These are phyloP conservation scores for Musa balbisiana DNA, from an alignment of 202 grass and related monocot genomes.

Conservation along the genomic window DNA sequence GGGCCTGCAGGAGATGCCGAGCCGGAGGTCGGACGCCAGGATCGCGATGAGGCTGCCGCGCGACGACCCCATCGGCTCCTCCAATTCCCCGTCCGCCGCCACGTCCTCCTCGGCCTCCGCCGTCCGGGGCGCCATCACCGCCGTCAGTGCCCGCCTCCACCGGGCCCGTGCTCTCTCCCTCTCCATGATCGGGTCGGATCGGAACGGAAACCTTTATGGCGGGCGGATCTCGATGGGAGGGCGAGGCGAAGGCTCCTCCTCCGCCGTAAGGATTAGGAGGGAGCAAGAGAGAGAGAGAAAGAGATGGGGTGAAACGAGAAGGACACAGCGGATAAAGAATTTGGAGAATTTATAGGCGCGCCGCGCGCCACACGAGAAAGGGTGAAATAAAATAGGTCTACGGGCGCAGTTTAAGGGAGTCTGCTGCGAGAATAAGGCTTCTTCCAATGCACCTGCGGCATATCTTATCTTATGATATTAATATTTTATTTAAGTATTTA, in stretches of 20 bases:
- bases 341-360: background rate
- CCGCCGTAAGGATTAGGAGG: background rate
- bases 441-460: no score
- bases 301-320: background rate
- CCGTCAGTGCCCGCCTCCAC: background rate
- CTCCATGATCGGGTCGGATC: background rate
- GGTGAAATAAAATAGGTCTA: no score
- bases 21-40: slow-evolving; percentile 46
- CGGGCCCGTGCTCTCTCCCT: background rate
- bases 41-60: slow-evolving; percentile 44
- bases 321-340: background rate
- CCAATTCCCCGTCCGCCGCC: slow-evolving; percentile 37
- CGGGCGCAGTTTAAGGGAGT: no score
- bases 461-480: no score
- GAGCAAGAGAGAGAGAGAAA: background rate
- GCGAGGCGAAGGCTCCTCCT: background rate
- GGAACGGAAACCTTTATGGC: background rate
- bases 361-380: background rate
- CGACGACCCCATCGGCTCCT: slow-evolving; percentile 43
- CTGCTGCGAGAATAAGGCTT: no score
- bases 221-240: no score
- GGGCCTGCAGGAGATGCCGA: slow-evolving; percentile 24
- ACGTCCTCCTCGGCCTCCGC: slow-evolving; percentile 10
- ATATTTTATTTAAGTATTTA: no score
- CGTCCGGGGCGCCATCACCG: background rate